Evolutionary conservation across 129 eudicot genomes (phyloP).

Genomic region (Pittosporum tobira): DNA sequence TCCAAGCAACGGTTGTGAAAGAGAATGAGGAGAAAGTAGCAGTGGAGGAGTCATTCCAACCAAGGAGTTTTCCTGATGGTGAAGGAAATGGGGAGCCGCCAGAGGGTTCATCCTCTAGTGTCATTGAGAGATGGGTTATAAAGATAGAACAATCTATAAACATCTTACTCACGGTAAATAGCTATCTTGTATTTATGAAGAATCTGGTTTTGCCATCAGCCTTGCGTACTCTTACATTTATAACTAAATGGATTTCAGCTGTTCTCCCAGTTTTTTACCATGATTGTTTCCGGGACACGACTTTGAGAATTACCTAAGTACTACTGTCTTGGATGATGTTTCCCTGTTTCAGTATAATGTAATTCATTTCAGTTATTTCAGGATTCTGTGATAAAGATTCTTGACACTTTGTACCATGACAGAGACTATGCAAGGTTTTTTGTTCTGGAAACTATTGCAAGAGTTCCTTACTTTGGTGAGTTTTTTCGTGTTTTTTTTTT

Average conservation of each 20-base stretch:
- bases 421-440: slow-evolving; percentile 84
- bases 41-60: slow-evolving; percentile 68
- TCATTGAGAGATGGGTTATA: slow-evolving; percentile 46
- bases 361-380: slow-evolving; percentile 26
- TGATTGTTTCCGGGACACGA: too few relatives aligned
- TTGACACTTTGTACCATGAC: slow-evolving; percentile 80
- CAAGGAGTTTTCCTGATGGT: slow-evolving; percentile 38
- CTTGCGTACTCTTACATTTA: too few relatives aligned
- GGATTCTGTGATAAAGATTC: slow-evolving; percentile 92
- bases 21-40: slow-evolving; percentile 59
- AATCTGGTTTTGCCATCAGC: too few relatives aligned
- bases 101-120: slow-evolving; percentile 34
- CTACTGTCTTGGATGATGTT: neutral
- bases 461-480: slow-evolving; percentile 98
- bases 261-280: too few relatives aligned
- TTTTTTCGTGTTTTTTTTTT: neutral
- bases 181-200: neutral
- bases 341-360: neutral
- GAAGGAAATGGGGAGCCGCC: slow-evolving; percentile 28
- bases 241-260: too few relatives aligned
- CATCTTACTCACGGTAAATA: slow-evolving; percentile 69
- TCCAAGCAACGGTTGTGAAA: slow-evolving; percentile 50
- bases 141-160: slow-evolving; percentile 77
- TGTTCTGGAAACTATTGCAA: slow-evolving; percentile 95
- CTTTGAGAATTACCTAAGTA: neutral